Conservation (phyloP, 2,329 filamentous ascomycete species). For the Trichoderma koningii region DNA sequence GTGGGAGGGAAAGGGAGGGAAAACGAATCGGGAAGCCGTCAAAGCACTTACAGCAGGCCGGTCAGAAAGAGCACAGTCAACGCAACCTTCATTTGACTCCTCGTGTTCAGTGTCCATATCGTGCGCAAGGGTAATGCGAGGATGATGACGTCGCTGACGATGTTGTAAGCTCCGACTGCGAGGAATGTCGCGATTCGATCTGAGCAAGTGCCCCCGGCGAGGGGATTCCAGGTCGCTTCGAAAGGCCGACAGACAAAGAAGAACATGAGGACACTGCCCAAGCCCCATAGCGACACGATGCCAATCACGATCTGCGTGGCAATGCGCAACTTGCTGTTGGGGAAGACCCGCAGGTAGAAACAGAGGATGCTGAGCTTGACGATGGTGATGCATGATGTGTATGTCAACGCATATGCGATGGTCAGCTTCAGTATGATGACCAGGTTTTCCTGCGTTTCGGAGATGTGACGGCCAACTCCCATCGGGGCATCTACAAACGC, state of each 20-base stretch:
- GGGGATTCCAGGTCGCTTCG: constrained; percentile 33
- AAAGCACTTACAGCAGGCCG: constrained; percentile 34
- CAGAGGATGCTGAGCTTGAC: constrained; percentile 46
- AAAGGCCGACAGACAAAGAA: constrained; percentile 37
- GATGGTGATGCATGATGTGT: constrained; percentile 40
- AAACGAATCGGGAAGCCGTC: too few species aligned
- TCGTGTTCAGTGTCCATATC: constrained; percentile 42
- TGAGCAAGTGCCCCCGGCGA: constrained; percentile 40
- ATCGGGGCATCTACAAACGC: constrained; percentile 31
- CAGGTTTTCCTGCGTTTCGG: constrained; percentile 33
- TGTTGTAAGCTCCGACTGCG: constrained; percentile 44
- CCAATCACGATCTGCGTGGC: constrained; percentile 37
- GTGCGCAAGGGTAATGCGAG: constrained; percentile 43
- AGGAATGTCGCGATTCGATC: constrained; percentile 44
- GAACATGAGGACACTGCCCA: constrained; percentile 33
- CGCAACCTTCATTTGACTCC: constrained; percentile 36
- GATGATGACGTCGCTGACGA: constrained; percentile 44
- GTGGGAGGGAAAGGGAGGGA: not conserved
- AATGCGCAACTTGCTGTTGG: constrained; percentile 36
- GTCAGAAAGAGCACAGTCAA: constrained; percentile 37
- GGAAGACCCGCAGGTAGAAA: constrained; percentile 49
- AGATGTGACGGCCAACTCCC: constrained; percentile 35
- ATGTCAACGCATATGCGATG: constrained; percentile 44
- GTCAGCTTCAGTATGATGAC: constrained; percentile 36
- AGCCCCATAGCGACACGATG: constrained; percentile 37